phyloP scores from a whole-genome alignment of 2,329 filamentous ascomycete genomes.

The Aquanectria penicillioides region DNA sequence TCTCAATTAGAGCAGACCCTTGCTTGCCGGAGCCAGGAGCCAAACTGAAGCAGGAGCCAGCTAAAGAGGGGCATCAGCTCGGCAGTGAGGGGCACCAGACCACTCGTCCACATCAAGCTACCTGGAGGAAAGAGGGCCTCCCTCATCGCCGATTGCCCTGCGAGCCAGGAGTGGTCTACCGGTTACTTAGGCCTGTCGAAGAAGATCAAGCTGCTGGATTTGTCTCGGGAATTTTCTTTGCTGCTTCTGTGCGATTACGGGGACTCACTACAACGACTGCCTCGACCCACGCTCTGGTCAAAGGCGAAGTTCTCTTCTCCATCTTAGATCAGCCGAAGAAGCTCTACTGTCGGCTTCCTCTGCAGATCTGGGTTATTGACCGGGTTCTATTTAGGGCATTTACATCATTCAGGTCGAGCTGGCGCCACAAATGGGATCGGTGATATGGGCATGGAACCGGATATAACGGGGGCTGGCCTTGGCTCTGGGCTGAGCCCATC shows the following conservation, averaged over 20 bases:
- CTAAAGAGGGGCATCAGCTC: constrained; percentile 1
- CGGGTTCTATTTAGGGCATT: no score
- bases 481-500: not conserved
- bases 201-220: not conserved
- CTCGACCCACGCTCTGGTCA: no score
- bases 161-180: constrained; percentile 30
- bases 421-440: no score
- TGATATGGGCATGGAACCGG: no score
- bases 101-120: constrained; percentile 12
- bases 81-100: constrained; percentile 3
- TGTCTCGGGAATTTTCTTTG: not conserved
- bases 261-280: no score
- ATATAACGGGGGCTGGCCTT: constrained; percentile 1
- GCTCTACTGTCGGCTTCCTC: no score
- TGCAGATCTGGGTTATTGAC: no score
- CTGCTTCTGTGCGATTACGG: no score
- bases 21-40: constrained; percentile 4
- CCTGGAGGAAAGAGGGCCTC: constrained; percentile 17
- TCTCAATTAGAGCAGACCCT: not conserved
- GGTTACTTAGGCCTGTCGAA: no score
- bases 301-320: no score
- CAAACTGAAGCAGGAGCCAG: not conserved
- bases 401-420: no score
- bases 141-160: constrained; percentile 36
- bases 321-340: no score